Evolutionary conservation across 208 protist genomes (phyloP), one percentile per base, ranked within the genome.

Genomic region (Strigomonas galati): DNA sequence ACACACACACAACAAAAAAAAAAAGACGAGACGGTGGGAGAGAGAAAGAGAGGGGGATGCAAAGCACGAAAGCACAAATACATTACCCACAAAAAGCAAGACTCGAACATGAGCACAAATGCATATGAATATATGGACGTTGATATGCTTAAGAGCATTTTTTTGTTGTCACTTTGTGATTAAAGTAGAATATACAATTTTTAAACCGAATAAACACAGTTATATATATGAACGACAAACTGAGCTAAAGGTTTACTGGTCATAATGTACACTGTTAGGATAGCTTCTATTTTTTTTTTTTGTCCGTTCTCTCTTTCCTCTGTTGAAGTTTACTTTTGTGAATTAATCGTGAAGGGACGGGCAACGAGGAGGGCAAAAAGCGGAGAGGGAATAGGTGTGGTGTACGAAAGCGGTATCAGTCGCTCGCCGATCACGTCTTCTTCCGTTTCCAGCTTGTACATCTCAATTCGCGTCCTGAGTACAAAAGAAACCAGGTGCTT

Each of bases 301-400:
- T 64, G 30, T 30, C 23, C 53, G 3, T 54, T 54, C 17, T 53
- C n/a, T n/a, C n/a, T n/a, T n/a, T n/a, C n/a, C n/a, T n/a, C n/a
- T n/a, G n/a, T n/a, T n/a, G n/a, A n/a, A 40, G 10, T 4, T 10
- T 40, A 40, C 35, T 10, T 40, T 10, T 40, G 35, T 10, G 35
- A 4, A 40, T 10, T 40, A 10, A 40, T 4, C 30, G 71, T 24
- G 37, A 82, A 79, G 14, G 72, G 77, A 26, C 65, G 62, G 40
- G 78, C 53, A 6, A 79, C 43, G 27, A 82, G 62, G 44, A 65
- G 26, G 10, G 40, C 57, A 44, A 82, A 76, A 31, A 82, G 65
- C 1, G 64, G 53, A 0, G 77, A 82, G 14, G 69, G 69, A 28
- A 75, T 35, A 14, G 77, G 77, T 27, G 70, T 19, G 15, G 62